Base-by-base conservation (phyloP, 371 early-diverging fungal species). In the Saksenaea oblongispora region DNA sequence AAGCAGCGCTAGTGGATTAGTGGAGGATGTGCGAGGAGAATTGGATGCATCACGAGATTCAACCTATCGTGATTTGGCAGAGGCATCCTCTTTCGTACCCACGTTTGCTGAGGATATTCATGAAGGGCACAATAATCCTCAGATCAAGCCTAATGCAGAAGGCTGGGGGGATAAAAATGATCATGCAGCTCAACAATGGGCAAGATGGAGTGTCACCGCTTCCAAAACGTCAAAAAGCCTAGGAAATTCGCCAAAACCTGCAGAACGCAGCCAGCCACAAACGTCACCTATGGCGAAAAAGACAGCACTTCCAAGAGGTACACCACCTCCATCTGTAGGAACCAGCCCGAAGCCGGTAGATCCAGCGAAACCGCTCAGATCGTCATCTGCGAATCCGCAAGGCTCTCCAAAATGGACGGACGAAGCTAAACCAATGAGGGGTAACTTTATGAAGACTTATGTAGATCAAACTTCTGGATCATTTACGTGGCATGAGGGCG, bases 51-150 rank as follows among this genome's bases (percentile, higher is more conserved):
- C 14, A 22, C 17, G 22, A 47, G 24, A 18, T 22, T 1, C 51
- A 10, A n/a, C 22, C 22, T 22, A 7, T 22, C 17, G 22, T 5
- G 11, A 10, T 22, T 47, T 47, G n/a, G 51, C 51, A 5, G 51
- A 47, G n/a, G 22, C 22, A 22, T 22, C 17, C n/a, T 17, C 51
- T 9, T 17, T 47, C 0, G 22, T 47, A n/a, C 36, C 59, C 1
- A 54, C 57, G 41, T 67, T 67, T 31, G 63, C 63, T 0, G 56
- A 51, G 1, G 67, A 67, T 54, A 59, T 63, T 11, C 35, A 67
- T 26, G 58, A 59, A 15, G 42, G 22, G 11, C n/a, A 22, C n/a
- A 22, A 17, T 1, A 22, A 47, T 18, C 17, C n/a, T 9, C 9
- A 9, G 10, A 31, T 4, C 31, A 47, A 47, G 5, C 24, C 22